phyloP scores from a whole-genome alignment of 129 eudicot species.

The Pseudognaphalium luteoalbum region DNA sequence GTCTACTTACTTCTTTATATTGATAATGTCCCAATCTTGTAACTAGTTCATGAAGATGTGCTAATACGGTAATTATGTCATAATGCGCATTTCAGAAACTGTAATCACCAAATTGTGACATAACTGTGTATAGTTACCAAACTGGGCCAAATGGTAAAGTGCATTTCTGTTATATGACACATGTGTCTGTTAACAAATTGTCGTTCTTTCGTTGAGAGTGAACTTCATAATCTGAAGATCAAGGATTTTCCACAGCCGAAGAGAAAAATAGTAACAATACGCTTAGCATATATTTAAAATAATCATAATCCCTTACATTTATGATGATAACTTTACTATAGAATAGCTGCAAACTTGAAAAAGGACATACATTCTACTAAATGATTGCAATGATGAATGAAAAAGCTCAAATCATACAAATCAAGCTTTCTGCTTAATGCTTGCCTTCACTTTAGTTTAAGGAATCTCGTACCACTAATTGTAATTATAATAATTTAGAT shows the following conservation, averaged over 20 bases:
- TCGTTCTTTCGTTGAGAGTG: slow-evolving; percentile 4
- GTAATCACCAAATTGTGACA: too few relatives aligned
- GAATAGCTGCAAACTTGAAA: slow-evolving; percentile 20
- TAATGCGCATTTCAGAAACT: too few relatives aligned
- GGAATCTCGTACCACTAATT: slow-evolving; percentile 33
- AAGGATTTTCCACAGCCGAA: slow-evolving; percentile 23
- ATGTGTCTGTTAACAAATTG: neutral
- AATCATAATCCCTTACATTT: too few relatives aligned
- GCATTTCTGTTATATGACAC: too few relatives aligned
- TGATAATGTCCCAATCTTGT: too few relatives aligned
- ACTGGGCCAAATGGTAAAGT: too few relatives aligned
- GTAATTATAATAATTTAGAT: neutral
- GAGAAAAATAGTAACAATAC: slow-evolving; percentile 19
- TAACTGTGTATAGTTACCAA: too few relatives aligned
- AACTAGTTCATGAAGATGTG: too few relatives aligned
- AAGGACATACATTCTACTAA: slow-evolving; percentile 29
- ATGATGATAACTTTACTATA: neutral
- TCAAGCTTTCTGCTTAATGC: slow-evolving; percentile 30
- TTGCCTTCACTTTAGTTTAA: slow-evolving; percentile 23
- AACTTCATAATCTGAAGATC: slow-evolving; percentile 12
- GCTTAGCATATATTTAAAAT: neutral
- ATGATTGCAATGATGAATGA: slow-evolving; percentile 29
- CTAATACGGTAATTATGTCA: too few relatives aligned
- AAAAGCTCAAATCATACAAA: slow-evolving; percentile 25
- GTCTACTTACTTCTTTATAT: too few relatives aligned